Base-by-base conservation (phyloP, 306 rosid genomes). In the Sphenostylis stenocarpa region DNA sequence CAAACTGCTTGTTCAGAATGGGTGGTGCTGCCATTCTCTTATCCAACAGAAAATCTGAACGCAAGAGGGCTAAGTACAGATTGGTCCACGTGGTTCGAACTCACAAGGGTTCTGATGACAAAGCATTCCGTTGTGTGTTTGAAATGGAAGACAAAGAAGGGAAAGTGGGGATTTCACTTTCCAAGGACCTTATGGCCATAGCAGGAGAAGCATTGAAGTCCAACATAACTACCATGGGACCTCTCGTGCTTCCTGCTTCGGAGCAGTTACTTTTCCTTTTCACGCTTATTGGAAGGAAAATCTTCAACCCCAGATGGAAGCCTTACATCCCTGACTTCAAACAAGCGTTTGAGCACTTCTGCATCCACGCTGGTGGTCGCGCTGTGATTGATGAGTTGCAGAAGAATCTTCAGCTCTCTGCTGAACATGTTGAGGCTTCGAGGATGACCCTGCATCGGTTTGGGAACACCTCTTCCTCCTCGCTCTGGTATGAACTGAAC, bases 391-490 rank as follows among this genome's bases (percentile, higher is more conserved):
- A 90, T 14, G 96, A 93, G 82, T 66, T 93, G 52, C 96, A 93
- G 88, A 93, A 88, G 90, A 93, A 89, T 39, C 87, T 93, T 3
- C 94, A 90, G 85, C 94, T 93, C 3, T 93, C 98, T 0, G 21
- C 87, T 0, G 94, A 93, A 65, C 96, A 93, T 49, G 92, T 91
- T 5, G 98, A 93, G 84, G 96, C 98, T 0, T 93, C 96, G 0
- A 81, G 98, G 79, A 93, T 93, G 98, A 82, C 96, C 1, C 81
- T 93, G 2, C 98, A 93, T 52, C 72, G 96, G 15, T 93, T 90
- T n/a, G 98, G 98, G 2, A 93, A 93, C 79, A 93, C 98, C 6
- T 93, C 98, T 45, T 93, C 98, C 43, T 90, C 96, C 0, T 93
- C 97, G 0, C 86, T 93, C 1, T 93, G 97, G 97, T 93, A 93